Percentiles rank a stretch among this genome's conserved stretches.
Evolutionary conservation across 306 rosid species (phyloP).

Genomic region (Acmispon strigosus): DNA sequence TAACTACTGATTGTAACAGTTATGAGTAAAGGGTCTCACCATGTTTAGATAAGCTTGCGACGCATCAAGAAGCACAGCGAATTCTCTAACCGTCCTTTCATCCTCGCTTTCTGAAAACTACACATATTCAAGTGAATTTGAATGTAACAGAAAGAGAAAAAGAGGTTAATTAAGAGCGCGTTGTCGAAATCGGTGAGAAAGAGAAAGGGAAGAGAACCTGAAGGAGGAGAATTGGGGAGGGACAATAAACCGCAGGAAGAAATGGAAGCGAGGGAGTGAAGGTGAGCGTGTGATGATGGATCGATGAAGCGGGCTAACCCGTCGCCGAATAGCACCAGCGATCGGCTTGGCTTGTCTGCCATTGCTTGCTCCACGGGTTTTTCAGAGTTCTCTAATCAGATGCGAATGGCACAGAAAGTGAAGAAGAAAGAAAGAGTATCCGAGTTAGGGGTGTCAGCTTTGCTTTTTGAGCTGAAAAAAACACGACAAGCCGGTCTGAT

Average conservation of each 20-base stretch:
- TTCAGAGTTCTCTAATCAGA: conserved; percentile 2
- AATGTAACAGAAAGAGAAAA: neutral
- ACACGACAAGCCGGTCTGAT: too few relatives aligned
- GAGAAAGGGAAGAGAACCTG: conserved; percentile 37
- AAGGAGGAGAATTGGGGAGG: conserved; percentile 55
- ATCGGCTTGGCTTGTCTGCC: conserved; percentile 91
- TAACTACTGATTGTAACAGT: neutral
- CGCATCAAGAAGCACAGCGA: conserved; percentile 66
- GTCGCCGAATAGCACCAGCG: conserved; percentile 64
- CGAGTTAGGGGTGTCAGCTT: too few relatives aligned
- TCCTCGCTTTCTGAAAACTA: conserved; percentile 83
- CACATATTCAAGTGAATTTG: conserved; percentile 48
- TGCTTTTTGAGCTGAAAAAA: too few relatives aligned
- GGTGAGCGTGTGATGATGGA: conserved; percentile 48
- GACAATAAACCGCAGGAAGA: conserved; percentile 67
- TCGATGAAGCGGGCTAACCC: conserved; percentile 55
- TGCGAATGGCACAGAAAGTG: neutral
- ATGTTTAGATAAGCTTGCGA: conserved; percentile 26
- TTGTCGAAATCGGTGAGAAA: neutral
- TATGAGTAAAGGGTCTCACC: conserved; percentile 31
- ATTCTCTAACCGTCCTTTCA: conserved; percentile 76
- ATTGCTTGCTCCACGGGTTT: conserved; percentile 20
- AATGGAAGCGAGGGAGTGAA: conserved; percentile 60
- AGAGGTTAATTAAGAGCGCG: neutral
- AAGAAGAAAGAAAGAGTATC: too few relatives aligned